Evolutionary conservation across 2,329 filamentous ascomycete species (phyloP).

Genomic region (Fusarium anthophilum): DNA sequence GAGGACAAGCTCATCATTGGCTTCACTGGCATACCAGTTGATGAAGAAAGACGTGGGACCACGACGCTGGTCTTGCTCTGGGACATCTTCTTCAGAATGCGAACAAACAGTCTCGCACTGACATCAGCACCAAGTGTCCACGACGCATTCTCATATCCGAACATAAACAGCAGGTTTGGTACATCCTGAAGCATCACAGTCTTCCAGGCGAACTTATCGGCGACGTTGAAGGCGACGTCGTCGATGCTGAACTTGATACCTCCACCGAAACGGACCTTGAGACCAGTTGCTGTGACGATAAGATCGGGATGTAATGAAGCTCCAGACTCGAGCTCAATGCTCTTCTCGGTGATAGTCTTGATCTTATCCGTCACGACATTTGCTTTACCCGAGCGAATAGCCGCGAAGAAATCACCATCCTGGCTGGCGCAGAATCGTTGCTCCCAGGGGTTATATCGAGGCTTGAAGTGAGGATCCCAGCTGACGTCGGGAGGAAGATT

Average conservation of each 20-base stretch:
- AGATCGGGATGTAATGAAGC: conserved; percentile 63
- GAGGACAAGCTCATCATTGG: conserved; percentile 56
- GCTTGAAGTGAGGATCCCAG: conserved; percentile 64
- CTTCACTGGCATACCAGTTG: conserved; percentile 49
- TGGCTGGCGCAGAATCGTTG: conserved; percentile 71
- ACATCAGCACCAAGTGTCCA: conserved; percentile 72
- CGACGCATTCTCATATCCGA: conserved; percentile 68
- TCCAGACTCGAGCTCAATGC: conserved; percentile 56
- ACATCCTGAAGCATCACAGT: conserved; percentile 69
- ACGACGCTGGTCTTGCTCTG: conserved; percentile 53
- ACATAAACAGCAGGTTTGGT: conserved; percentile 66
- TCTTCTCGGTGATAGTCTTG: conserved; percentile 52
- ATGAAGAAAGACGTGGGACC: conserved; percentile 52
- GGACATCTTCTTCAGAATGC: conserved; percentile 61
- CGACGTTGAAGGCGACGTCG: conserved; percentile 53
- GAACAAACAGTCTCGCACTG: conserved; percentile 57
- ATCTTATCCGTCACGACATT: conserved; percentile 58
- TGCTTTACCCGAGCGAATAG: conserved; percentile 51
- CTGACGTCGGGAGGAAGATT: conserved; percentile 60
- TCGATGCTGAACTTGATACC: conserved; percentile 62
- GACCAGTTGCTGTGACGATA: conserved; percentile 72
- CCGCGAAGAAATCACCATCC: conserved; percentile 57
- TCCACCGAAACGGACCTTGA: conserved; percentile 65
- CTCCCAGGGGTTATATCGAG: conserved; percentile 69
- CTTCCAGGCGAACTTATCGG: conserved; percentile 65